Base-by-base conservation (phyloP, 2,329 filamentous ascomycete genomes). In the Ascosphaera apis region DNA sequence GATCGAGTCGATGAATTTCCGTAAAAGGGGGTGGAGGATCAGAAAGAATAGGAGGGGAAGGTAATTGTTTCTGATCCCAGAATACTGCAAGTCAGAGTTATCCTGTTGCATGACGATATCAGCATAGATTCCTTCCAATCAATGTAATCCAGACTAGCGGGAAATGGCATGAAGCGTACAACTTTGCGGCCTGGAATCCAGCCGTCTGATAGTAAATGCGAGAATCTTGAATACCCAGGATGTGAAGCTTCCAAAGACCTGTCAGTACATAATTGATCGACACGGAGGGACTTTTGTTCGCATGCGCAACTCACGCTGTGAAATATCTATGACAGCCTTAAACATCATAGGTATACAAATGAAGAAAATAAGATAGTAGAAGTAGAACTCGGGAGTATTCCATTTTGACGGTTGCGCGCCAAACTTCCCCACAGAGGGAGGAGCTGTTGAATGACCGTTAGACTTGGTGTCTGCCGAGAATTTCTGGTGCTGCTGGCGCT, bases 161-260 rank as follows among this genome's bases (percentile, higher is more conserved):
- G 28, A 8, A 19, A 13, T 28, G 32, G 18, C 11, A 34, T 21
- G 27, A 44, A 46, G 53, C 70, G 48, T 63, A 82, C 78, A 42
- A 95, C 81, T 65, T 81, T 81, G 40, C 86, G 77, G 17, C 86
- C 86, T 5, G 77, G 78, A 39, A 98, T 78, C 88, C 88, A 98
- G 45, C 88, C 91, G 6, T 72, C 65, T 2, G 72, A 73, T 12
- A 98, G 67, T 28, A 75, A 61, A 40, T 62, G 61, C 41, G 76
- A 66, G 50, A 75, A 93, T 45, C 75, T 78, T 39, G 65, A 52
- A 51, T 88, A 98, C 44, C 78, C 73, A 3, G 81, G 79, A 51
- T 93, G 77, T 25, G 72, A 74, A 40, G 76, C 83, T 91, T 49
- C 37, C 36, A 19, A 21, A 5, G 5, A 5, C 21, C 11, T 31